Evolutionary conservation across 2,329 filamentous ascomycete species (phyloP).

Genomic region (Chalaropsis thielavioides): DNA sequence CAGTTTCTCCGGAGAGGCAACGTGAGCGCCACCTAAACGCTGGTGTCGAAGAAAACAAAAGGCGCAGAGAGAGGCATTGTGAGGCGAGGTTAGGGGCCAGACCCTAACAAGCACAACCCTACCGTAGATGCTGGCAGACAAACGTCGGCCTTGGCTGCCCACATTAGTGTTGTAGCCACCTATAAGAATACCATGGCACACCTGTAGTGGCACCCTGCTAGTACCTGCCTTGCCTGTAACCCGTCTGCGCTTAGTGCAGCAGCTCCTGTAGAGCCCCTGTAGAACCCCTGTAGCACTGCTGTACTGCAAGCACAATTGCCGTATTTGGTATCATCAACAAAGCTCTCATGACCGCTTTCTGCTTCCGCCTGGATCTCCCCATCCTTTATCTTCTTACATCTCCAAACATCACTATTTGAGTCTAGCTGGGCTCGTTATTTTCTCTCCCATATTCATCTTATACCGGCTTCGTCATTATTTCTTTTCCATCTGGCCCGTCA

Average conservation of each 20-base stretch:
- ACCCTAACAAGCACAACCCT: background rate
- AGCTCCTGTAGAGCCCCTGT: background rate
- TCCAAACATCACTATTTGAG: background rate
- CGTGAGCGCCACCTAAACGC: background rate
- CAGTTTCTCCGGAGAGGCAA: background rate
- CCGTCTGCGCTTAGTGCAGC: background rate
- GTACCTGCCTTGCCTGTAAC: too few species aligned
- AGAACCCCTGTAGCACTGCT: background rate
- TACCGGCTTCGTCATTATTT: background rate
- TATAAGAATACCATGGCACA: too few species aligned
- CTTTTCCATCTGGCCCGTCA: background rate
- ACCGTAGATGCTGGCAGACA: background rate
- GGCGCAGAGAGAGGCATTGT: background rate
- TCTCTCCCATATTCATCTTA: background rate
- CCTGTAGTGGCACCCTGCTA: background rate
- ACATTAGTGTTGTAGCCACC: background rate
- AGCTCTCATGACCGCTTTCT: background rate
- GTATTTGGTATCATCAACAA: background rate
- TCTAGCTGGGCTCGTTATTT: background rate
- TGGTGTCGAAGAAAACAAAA: background rate
- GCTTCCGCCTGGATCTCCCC: background rate
- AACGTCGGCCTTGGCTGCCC: background rate
- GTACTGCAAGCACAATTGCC: background rate
- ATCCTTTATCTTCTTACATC: background rate
- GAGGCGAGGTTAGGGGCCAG: background rate